These are phyloP conservation scores for Boechera retrofracta DNA, from an alignment of 345 rosid species.

Conservation along the genomic window DNA sequence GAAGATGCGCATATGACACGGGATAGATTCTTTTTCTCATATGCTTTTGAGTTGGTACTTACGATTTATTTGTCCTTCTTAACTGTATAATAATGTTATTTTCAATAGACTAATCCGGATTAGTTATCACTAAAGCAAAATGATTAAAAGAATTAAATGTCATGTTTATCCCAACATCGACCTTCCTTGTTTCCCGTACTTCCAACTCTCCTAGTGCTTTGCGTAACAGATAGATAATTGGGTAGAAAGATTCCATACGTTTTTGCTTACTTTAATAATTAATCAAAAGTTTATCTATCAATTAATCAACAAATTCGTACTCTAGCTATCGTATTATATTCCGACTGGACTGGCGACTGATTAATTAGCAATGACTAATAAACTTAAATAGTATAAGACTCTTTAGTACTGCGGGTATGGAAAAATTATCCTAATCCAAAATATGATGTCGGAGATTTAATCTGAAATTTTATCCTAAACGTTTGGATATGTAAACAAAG, in stretches of 20 bases:
- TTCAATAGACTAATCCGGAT: constrained; percentile 21
- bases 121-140: constrained; percentile 31
- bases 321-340: background rate
- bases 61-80: constrained; percentile 27
- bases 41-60: constrained; percentile 47
- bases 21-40: constrained; percentile 37
- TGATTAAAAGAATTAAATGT: constrained; percentile 44
- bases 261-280: constrained; percentile 29
- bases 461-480: background rate
- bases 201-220: constrained; percentile 45
- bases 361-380: constrained; percentile 24
- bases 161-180: constrained; percentile 49
- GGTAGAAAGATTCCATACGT: constrained; percentile 47
- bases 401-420: background rate
- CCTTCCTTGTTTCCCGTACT: constrained; percentile 49
- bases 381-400: background rate
- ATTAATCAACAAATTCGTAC: constrained; percentile 29
- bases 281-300: constrained; percentile 20
- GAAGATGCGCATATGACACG: constrained; percentile 39
- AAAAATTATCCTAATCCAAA: background rate
- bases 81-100: constrained; percentile 19
- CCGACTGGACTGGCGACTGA: constrained; percentile 20
- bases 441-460: background rate
- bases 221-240: constrained; percentile 37
- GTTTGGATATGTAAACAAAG: background rate